Base-by-base conservation (phyloP, 2,329 filamentous ascomycete species). In the Diaporthe citri region DNA sequence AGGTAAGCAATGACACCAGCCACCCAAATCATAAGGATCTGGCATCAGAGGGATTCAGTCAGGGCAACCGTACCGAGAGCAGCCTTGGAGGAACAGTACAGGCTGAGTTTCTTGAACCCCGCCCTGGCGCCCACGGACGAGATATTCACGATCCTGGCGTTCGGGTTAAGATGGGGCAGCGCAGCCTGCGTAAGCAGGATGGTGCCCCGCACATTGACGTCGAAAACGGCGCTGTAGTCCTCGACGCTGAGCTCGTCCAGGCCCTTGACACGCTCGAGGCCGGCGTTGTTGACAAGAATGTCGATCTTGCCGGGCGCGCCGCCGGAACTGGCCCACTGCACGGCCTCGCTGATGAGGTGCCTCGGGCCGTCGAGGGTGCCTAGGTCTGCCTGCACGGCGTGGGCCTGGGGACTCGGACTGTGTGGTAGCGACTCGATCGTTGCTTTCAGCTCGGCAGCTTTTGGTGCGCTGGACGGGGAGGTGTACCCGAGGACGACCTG, bases 381-480 rank as follows among this genome's bases (percentile, higher is more conserved):
- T 20, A 82, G 77, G 72, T 82, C 79, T 6, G 78, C 78, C 41
- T 75, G 76, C 22, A 78, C 72, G 20, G 74, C 41, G 43, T 77
- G 74, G 15, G 75, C 75, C 12, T n/a, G n/a, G n/a, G n/a, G n/a
- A n/a, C 59, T 75, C 36, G 80, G 79, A 20, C 76, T 74, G 66
- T 81, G 78, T 6, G 79, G 79, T 12, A 93, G 83, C 0, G 89
- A 87, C 77, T 89, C 85, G 78, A 93, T 91, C 77, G 91, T 92
- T 69, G 85, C 86, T 76, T 89, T 86, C 34, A 93, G 82, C 79
- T 92, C 89, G 76, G 90, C 86, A 13, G 92, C 82, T 77, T 89
- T 92, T 4, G 89, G 82, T 0, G 89, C 89, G n/a, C 91, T 91
- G 13, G 90, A 84, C 34, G 92, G 87, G 1, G 92, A 91, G 76